These are phyloP conservation scores for Kickxella alabastrina DNA, from an alignment of 192 early-diverging fungal species.

Conservation along the genomic window DNA sequence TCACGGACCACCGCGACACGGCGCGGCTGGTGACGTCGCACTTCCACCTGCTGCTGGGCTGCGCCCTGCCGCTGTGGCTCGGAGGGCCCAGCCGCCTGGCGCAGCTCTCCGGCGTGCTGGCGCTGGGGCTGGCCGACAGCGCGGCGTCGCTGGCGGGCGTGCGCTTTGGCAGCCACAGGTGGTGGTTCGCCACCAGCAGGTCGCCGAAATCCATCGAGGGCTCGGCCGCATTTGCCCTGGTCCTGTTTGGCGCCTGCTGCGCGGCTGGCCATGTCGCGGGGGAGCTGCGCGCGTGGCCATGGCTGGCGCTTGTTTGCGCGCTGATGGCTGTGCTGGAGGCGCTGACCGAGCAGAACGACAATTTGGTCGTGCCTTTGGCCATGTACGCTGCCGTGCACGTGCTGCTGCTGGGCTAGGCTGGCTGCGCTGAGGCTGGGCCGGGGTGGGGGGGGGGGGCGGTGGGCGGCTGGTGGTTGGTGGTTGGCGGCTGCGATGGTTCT, in stretches of 20 bases:
- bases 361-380: conserved; percentile 81
- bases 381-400: conserved; percentile 51
- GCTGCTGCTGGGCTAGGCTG: not conserved
- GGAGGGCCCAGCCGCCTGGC: conserved; percentile 51
- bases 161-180: conserved; percentile 62
- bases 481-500: too few relatives aligned
- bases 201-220: conserved; percentile 83
- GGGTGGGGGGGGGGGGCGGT: too few relatives aligned
- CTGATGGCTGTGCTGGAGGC: conserved; percentile 74
- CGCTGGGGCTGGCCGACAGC: conserved; percentile 88
- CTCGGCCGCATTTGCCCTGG: conserved; percentile 72
- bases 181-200: too few relatives aligned
- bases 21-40: conserved; percentile 85
- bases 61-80: conserved; percentile 87
- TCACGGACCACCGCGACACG: conserved; percentile 81
- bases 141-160: conserved; percentile 85
- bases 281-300: conserved; percentile 20
- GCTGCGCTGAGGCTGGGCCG: too few relatives aligned
- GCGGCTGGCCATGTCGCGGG: conserved; percentile 9
- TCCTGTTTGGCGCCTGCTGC: conserved; percentile 48
- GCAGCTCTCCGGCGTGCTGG: conserved; percentile 73
- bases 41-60: conserved; percentile 85
- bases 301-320: conserved; percentile 25
- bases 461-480: too few relatives aligned
- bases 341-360: conserved; percentile 91